A percentile compares a stretch with the other conserved stretches of the same genome.
Conservation (phyloP, 352 stramenopile species). For the Phytophthora syringae region DNA sequence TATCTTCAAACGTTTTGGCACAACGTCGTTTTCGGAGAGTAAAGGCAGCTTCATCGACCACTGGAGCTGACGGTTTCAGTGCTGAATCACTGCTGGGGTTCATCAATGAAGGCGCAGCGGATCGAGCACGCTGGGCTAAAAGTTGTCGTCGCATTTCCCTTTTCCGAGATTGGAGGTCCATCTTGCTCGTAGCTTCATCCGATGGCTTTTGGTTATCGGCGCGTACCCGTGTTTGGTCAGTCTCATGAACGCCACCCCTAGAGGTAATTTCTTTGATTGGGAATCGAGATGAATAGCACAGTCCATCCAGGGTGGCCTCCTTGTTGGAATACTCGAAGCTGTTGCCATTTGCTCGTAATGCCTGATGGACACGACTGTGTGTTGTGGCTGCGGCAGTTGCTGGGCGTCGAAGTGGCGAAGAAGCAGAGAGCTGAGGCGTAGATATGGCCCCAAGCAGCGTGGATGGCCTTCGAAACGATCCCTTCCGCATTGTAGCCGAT, state of each 20-base stretch:
- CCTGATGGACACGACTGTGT: slow-evolving; percentile 69
- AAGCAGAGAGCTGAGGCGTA: slow-evolving; percentile 10
- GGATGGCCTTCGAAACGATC: slow-evolving; percentile 18
- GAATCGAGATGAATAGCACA: slow-evolving; percentile 67
- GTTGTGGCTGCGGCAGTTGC: slow-evolving; percentile 50
- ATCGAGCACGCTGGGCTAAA: slow-evolving; percentile 29
- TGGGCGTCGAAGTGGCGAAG: slow-evolving; percentile 39
- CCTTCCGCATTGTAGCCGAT: slow-evolving; percentile 18
- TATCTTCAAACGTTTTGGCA: slow-evolving; percentile 79
- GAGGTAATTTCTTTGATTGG: slow-evolving; percentile 39
- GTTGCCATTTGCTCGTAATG: slow-evolving; percentile 54
- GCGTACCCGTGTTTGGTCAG: not conserved
- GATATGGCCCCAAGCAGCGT: slow-evolving; percentile 11
- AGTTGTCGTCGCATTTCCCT: slow-evolving; percentile 26
- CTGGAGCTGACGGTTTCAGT: slow-evolving; percentile 8
- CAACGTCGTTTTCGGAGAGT: slow-evolving; percentile 69
- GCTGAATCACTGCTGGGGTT: slow-evolving; percentile 18
- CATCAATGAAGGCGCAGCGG: slow-evolving; percentile 20
- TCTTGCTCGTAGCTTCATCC: slow-evolving; percentile 2
- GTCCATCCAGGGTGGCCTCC: slow-evolving; percentile 46
- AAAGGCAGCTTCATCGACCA: slow-evolving; percentile 35
- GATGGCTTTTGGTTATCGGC: slow-evolving; percentile 4
- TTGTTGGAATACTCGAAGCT: slow-evolving; percentile 68
- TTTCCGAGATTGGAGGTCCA: slow-evolving; percentile 30
- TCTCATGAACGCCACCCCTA: slow-evolving; percentile 12